Evolutionary conservation across 2,329 filamentous ascomycete genomes (phyloP).

Genomic region (Microsporum ferrugineum): DNA sequence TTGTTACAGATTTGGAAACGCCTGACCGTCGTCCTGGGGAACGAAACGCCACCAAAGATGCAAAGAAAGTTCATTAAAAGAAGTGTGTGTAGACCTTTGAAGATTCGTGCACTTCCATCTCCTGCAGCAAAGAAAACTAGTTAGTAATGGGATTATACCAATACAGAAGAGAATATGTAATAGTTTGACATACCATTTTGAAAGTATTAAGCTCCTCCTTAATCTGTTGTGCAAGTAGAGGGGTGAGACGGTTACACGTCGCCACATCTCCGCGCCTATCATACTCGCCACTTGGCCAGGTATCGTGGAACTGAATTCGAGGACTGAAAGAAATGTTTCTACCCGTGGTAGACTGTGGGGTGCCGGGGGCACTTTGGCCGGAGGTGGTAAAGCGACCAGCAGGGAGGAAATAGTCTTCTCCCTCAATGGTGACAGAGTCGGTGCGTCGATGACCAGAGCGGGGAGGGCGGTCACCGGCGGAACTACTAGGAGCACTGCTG

Average conservation of each 20-base stretch:
- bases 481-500: constrained; percentile 69
- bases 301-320: constrained; percentile 88
- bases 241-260: constrained; percentile 93
- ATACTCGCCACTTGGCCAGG: constrained; percentile 91
- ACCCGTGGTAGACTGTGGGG: constrained; percentile 55
- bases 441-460: constrained; percentile 49
- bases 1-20: constrained; percentile 5
- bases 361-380: constrained; percentile 70
- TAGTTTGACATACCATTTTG: constrained; percentile 70
- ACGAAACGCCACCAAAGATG: constrained; percentile 13
- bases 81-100: constrained; percentile 99
- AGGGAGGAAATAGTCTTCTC: constrained; percentile 82
- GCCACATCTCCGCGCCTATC: constrained; percentile 92
- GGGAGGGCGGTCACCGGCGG: constrained; percentile 58
- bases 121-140: constrained; percentile 43
- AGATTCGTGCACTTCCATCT: constrained; percentile 99
- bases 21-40: constrained; percentile 4
- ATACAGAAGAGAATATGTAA: background rate
- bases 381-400: constrained; percentile 56
- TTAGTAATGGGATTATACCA: constrained; percentile 3
- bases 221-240: constrained; percentile 95
- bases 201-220: constrained; percentile 99
- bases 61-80: constrained; percentile 54
- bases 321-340: constrained; percentile 69
- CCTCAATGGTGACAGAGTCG: constrained; percentile 62